Conservation (phyloP, 2,329 filamentous ascomycete species). For the Endoconidiophora laricicola region DNA sequence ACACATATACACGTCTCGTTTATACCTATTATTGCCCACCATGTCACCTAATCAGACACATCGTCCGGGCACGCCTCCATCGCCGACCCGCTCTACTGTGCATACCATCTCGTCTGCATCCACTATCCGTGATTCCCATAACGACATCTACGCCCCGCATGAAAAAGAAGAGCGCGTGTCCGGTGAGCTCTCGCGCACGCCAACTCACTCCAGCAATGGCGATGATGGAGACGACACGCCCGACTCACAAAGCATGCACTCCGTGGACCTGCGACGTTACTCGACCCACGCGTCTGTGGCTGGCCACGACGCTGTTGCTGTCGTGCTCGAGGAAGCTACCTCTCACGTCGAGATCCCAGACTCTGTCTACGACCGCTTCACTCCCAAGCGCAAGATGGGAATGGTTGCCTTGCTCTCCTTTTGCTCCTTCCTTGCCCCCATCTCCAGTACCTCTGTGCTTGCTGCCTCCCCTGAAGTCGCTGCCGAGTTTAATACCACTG, state of each 20-base stretch:
- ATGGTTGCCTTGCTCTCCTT: slow-evolving; percentile 56
- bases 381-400: slow-evolving; percentile 41
- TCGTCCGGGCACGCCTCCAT: neutral
- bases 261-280: slow-evolving; percentile 5
- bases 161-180: slow-evolving; percentile 3
- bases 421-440: slow-evolving; percentile 59
- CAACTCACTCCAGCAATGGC: neutral
- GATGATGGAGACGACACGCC: neutral
- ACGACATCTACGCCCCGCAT: neutral
- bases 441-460: slow-evolving; percentile 57
- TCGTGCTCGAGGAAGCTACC: slow-evolving; percentile 6
- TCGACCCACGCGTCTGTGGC: slow-evolving; percentile 10
- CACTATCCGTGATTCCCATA: neutral
- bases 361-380: slow-evolving; percentile 48
- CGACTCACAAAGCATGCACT: slow-evolving; percentile 2
- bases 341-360: slow-evolving; percentile 26
- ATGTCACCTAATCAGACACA: slow-evolving; percentile 4
- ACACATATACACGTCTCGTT: neutral
- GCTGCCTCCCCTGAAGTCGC: slow-evolving; percentile 62
- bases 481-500: slow-evolving; percentile 43
- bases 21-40: too few relatives aligned
- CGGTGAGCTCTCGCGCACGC: neutral
- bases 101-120: slow-evolving; percentile 4
- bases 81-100: neutral
- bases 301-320: slow-evolving; percentile 10